Base-by-base conservation (phyloP, 345 rosid species). In the Gossypium thurberi region DNA sequence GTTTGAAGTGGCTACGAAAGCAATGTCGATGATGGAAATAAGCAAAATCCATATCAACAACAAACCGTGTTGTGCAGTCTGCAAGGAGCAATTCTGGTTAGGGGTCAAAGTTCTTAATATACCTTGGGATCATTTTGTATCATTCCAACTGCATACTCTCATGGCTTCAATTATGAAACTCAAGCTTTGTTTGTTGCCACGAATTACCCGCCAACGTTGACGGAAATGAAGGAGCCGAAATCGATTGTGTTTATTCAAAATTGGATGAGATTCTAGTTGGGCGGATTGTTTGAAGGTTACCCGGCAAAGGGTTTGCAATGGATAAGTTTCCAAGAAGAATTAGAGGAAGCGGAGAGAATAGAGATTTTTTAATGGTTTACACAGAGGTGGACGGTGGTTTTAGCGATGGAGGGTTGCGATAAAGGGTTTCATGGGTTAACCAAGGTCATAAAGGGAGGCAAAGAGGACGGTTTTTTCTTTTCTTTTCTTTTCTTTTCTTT, bases 341-440 rank as follows among this genome's bases (percentile, higher is more conserved):
- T 78, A 87, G 91, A 79, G 95, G 87, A 1, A 80, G 87, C 78
- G 95, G 88, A 13, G 85, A 85, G 5, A 80, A 88, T 53, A 87
- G 97, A 18, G 90, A 90, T 78, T 73, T 88, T 72, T 97, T 98
- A 0, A 88, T 88, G 58, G 98, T 94, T 44, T 94, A 84, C 71
- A 94, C 98, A 3, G 98, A 94, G 83, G 83, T 92, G 82, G 98
- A 94, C 9, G 98, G 96, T 1, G 95, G 91, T 14, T 86, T 94
- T 21, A 84, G 89, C 23, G 86, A 79, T 23, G 84, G 86, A 0
- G 92, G 90, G 6, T 72, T 85, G 57, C 89, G 91, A 8, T 84
- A 97, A 78, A 85, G 97, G 83, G 88, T 92, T 15, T 81, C 93
- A 0, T 87, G 95, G 97, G 87, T 80, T 10, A 70, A 87, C 0